Evolutionary conservation across 768 basidiomycete genomes (phyloP).

Genomic region (Mycena galericulata): DNA sequence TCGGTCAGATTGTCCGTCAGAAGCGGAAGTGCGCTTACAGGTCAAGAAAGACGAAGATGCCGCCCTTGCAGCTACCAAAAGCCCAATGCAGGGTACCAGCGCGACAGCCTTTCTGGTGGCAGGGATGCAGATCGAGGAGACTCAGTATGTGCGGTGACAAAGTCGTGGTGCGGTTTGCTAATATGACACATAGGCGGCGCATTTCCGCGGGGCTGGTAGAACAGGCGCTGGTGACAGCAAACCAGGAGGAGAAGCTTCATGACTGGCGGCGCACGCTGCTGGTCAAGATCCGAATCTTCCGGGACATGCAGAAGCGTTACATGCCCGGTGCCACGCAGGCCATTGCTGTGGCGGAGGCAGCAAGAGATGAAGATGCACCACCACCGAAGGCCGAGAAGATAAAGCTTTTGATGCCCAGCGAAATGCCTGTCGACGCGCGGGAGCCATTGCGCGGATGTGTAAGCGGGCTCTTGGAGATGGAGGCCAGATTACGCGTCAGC

Average conservation of each 20-base stretch:
- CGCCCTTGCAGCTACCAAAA: background rate
- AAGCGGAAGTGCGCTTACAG: conserved; percentile 1
- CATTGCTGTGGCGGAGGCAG: conserved; percentile 1
- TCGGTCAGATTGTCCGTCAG: background rate
- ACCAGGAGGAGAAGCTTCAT: conserved; percentile 7
- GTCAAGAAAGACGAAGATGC: conserved; percentile 3
- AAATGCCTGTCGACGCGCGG: no score
- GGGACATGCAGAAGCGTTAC: background rate
- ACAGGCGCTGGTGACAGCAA: background rate
- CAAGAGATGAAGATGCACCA: background rate
- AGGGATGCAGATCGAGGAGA: conserved; percentile 26
- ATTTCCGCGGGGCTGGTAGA: background rate
- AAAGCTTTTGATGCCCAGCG: no score
- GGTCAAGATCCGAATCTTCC: conserved; percentile 13
- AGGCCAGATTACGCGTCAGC: conserved; percentile 33
- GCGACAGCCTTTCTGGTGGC: conserved; percentile 12
- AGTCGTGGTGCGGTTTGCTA: no score
- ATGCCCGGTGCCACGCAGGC: conserved; percentile 18
- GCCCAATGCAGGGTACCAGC: background rate
- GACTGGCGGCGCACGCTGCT: conserved; percentile 20
- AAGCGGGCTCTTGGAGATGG: conserved; percentile 29
- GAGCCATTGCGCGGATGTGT: conserved; percentile 8
- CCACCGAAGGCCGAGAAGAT: conserved; percentile 22
- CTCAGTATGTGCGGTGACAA: conserved; percentile 14
- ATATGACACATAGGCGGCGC: background rate